phyloP scores from a whole-genome alignment of 805 yeast genomes.

The Saturnispora ahearnii region DNA sequence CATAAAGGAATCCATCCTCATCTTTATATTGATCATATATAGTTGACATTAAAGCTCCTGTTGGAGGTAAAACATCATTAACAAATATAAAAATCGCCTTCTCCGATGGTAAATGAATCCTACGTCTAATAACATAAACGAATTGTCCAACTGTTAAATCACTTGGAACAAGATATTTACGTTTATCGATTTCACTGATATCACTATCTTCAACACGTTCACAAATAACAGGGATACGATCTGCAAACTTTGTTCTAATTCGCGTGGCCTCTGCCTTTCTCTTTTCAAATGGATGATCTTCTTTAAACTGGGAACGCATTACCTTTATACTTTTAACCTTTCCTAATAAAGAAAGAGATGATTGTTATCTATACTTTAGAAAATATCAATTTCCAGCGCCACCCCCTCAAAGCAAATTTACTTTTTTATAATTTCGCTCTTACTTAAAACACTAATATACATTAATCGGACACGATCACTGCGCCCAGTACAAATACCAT shows the following conservation, averaged over 20 bases:
- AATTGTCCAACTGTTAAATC: slow-evolving; percentile 97
- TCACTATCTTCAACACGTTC: slow-evolving; percentile 96
- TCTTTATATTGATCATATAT: slow-evolving; percentile 96
- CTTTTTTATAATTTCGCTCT: neutral
- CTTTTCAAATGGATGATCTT: slow-evolving; percentile 92
- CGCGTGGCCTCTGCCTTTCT: slow-evolving; percentile 93
- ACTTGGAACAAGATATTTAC: slow-evolving; percentile 92
- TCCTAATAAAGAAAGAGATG: neutral
- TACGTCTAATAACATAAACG: slow-evolving; percentile 93
- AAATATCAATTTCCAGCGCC: neutral
- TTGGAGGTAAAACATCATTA: slow-evolving; percentile 94
- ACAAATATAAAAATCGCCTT: slow-evolving; percentile 97
- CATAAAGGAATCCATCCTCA: slow-evolving; percentile 94
- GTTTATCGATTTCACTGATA: slow-evolving; percentile 92
- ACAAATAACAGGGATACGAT: slow-evolving; percentile 94
- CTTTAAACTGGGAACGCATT: slow-evolving; percentile 90
- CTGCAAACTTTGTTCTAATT: slow-evolving; percentile 78
- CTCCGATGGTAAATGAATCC: slow-evolving; percentile 92
- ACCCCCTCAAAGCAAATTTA: neutral
- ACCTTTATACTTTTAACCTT: neutral
- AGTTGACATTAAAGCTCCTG: slow-evolving; percentile 93
- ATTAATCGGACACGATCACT: neutral
- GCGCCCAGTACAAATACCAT: neutral
- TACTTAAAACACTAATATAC: neutral
- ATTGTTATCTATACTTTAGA: neutral